These are phyloP conservation scores for Sabuloglossum arenarium DNA, from an alignment of 495 filamentous ascomycete genomes.

Conservation along the genomic window DNA sequence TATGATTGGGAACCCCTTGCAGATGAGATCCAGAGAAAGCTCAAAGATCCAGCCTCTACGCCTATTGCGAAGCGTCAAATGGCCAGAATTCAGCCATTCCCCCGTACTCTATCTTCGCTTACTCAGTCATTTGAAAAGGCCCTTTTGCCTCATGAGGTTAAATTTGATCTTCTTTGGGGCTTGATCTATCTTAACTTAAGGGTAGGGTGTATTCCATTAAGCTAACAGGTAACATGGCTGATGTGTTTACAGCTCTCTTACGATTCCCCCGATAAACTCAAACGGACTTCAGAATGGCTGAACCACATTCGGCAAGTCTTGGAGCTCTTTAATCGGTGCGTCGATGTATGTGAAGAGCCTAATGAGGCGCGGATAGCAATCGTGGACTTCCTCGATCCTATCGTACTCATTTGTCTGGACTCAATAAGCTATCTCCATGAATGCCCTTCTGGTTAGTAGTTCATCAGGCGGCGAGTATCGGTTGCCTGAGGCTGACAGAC, in stretches of 20 bases:
- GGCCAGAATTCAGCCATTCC: not conserved
- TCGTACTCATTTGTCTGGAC: not conserved
- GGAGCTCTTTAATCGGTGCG: not conserved
- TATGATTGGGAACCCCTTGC: not conserved
- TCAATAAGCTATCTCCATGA: not conserved
- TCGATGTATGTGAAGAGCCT: not conserved
- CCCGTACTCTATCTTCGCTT: not conserved
- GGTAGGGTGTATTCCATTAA: not conserved
- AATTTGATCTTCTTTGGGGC: not conserved
- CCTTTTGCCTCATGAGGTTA: not conserved
- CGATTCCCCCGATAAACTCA: not conserved
- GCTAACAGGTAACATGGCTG: not conserved
- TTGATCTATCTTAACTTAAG: not conserved
- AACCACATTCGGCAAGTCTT: not conserved
- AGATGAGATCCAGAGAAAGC: not conserved
- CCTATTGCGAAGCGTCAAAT: not conserved
- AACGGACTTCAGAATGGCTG: not conserved
- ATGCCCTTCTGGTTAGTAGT: not conserved
- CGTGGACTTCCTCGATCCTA: not conserved
- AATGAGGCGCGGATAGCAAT: not conserved
- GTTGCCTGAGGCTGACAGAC: not conserved
- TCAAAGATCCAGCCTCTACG: not conserved
- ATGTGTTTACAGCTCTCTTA: not conserved
- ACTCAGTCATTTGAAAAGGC: not conserved
- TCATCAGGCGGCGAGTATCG: not conserved